A percentile compares a stretch with the other conserved stretches of the same genome.
phyloP scores from a whole-genome alignment of 2,329 filamentous ascomycete species.

The Anisogramma anomala region DNA sequence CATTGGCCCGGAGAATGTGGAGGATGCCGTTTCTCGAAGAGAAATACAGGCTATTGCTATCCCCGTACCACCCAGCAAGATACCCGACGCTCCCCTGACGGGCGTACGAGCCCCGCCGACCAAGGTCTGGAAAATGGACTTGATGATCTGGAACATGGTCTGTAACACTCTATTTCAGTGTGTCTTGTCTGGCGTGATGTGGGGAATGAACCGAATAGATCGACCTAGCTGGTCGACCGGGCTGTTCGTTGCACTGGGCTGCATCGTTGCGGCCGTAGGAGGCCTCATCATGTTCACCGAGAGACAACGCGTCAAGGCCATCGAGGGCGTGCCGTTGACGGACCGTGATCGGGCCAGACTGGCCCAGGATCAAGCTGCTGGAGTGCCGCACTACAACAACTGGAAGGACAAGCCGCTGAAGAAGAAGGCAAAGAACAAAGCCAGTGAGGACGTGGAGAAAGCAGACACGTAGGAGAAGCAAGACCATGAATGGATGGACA shows the following conservation, averaged over 20 bases:
- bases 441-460: slow-evolving; percentile 11
- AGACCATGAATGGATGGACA: no score
- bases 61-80: slow-evolving; percentile 52
- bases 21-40: slow-evolving; percentile 23
- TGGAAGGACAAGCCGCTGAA: slow-evolving; percentile 39
- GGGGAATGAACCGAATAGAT: slow-evolving; percentile 60
- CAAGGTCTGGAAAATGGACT: slow-evolving; percentile 62
- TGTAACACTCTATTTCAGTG: slow-evolving; percentile 70
- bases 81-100: slow-evolving; percentile 58
- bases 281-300: slow-evolving; percentile 62
- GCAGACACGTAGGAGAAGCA: background rate
- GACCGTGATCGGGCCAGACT: slow-evolving; percentile 42
- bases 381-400: slow-evolving; percentile 49
- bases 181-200: slow-evolving; percentile 69
- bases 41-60: slow-evolving; percentile 35
- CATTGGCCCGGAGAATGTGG: slow-evolving; percentile 42
- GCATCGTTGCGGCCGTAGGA: slow-evolving; percentile 54
- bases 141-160: slow-evolving; percentile 67
- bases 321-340: slow-evolving; percentile 58
- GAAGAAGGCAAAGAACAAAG: slow-evolving; percentile 23
- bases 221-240: slow-evolving; percentile 74
- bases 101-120: slow-evolving; percentile 58
- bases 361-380: slow-evolving; percentile 39
- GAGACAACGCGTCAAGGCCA: slow-evolving; percentile 57
- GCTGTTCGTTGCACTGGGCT: slow-evolving; percentile 64